A percentile compares a stretch with the other conserved stretches of the same genome.
phyloP scores from a whole-genome alignment of 2,329 filamentous ascomycete species.

The Dothistroma septosporum region DNA sequence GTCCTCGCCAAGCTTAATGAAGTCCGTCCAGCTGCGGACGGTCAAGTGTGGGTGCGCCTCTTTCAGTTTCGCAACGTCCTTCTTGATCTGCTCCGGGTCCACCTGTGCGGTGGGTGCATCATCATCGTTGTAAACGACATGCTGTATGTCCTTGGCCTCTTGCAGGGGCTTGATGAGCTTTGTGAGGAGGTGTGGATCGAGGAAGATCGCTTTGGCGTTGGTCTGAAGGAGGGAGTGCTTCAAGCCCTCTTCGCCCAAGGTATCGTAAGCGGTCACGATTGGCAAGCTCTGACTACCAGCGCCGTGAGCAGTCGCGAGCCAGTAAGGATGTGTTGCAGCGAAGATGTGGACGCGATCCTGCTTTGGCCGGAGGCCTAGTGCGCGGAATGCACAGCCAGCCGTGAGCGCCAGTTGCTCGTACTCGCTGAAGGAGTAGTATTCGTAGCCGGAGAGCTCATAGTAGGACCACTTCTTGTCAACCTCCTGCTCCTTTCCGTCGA shows the following conservation, averaged over 20 bases:
- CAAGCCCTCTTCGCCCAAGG: constrained; percentile 77
- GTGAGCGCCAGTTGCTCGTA: constrained; percentile 67
- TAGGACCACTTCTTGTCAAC: constrained; percentile 89
- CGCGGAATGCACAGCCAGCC: constrained; percentile 68
- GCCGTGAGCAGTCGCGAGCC: constrained; percentile 69
- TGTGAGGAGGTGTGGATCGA: constrained; percentile 69
- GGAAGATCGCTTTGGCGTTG: constrained; percentile 75
- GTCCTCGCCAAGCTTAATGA: constrained; percentile 55
- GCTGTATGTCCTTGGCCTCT: constrained; percentile 53
- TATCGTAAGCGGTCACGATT: constrained; percentile 94
- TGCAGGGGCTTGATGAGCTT: constrained; percentile 52
- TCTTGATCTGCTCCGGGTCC: constrained; percentile 45
- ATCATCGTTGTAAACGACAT: constrained; percentile 57
- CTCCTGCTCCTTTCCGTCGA: constrained; percentile 73
- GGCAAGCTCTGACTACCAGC: constrained; percentile 79
- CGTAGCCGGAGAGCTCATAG: constrained; percentile 76
- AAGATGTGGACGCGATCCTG: constrained; percentile 73
- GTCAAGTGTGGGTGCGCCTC: constrained; percentile 50
- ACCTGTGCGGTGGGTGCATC: constrained; percentile 32
- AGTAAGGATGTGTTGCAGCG: constrained; percentile 76
- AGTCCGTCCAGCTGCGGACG: constrained; percentile 54
- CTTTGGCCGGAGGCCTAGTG: constrained; percentile 62
- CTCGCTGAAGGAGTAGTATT: constrained; percentile 73
- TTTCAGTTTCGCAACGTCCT: constrained; percentile 53
- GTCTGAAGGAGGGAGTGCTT: constrained; percentile 83